Conservation (phyloP, 2,329 filamentous ascomycete genomes). For the Fusarium siculi region DNA sequence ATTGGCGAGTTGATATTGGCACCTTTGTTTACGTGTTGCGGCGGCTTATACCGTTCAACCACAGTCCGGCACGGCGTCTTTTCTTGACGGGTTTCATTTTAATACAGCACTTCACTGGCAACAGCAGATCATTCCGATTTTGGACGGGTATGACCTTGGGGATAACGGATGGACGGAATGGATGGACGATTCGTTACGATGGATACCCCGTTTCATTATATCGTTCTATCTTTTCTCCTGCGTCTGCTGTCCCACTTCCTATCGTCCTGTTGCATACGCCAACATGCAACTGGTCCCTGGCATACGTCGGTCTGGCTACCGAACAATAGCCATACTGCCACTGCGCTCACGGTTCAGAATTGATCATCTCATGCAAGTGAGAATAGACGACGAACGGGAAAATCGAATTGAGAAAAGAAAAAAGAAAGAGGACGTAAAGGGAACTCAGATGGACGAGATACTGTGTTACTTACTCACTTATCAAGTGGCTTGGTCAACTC, state of each 20-base stretch:
- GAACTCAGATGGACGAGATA: constrained; percentile 34
- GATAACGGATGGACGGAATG: constrained; percentile 55
- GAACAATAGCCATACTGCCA: constrained; percentile 25
- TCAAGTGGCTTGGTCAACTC: constrained; percentile 18
- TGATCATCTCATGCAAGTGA: constrained; percentile 17
- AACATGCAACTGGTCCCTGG: constrained; percentile 20
- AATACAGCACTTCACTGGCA: constrained; percentile 55
- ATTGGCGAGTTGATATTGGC: constrained; percentile 22
- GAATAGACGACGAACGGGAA: constrained; percentile 17
- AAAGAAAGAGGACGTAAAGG: constrained; percentile 8
- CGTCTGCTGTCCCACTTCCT: constrained; percentile 33
- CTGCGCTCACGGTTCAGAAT: constrained; percentile 3
- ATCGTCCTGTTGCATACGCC: constrained; percentile 34
- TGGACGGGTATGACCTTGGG: constrained; percentile 39
- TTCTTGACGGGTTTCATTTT: constrained; percentile 40
- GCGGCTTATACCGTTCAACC: background rate
- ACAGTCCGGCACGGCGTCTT: background rate
- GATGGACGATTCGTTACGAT: constrained; percentile 57
- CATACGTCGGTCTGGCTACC: constrained; percentile 43
- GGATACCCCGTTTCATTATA: constrained; percentile 54
- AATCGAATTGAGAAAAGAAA: constrained; percentile 27
- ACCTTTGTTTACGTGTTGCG: constrained; percentile 30
- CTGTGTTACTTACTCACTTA: background rate
- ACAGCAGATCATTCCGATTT: constrained; percentile 48
- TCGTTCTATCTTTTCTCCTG: constrained; percentile 37